Conservation (phyloP, 176 grass and related monocot genomes). For the Sorghum bicolor region Sorghum_bicolor_NCBIv3 NC_012872.2:56292001-56292500, state of each 20-base stretch:
- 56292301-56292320: slow-evolving; percentile 84
- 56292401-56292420: background rate
- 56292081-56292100: slow-evolving; percentile 22
- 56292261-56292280: background rate
- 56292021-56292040: background rate
- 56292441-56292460: background rate
- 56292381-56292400: slow-evolving; percentile 72
- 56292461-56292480: slow-evolving; percentile 8
- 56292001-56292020: background rate
- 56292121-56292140: slow-evolving; percentile 77
- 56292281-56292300: slow-evolving; percentile 89
- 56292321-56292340: slow-evolving; percentile 80
- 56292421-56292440: background rate
- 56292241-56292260: background rate
- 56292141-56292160: slow-evolving; percentile 83
- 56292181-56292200: slow-evolving; percentile 39
- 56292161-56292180: slow-evolving; percentile 80
- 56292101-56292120: slow-evolving; percentile 47
- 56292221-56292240: background rate
- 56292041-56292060: background rate
- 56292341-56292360: slow-evolving; percentile 75
- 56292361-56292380: slow-evolving; percentile 79
- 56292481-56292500: slow-evolving; percentile 90
- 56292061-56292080: slow-evolving; percentile 3
- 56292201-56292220: background rate